Percentiles rank a stretch among this genome's conserved stretches.
Evolutionary conservation across 2,329 filamentous ascomycete species (phyloP).

Genomic region (Apiospora marii): DNA sequence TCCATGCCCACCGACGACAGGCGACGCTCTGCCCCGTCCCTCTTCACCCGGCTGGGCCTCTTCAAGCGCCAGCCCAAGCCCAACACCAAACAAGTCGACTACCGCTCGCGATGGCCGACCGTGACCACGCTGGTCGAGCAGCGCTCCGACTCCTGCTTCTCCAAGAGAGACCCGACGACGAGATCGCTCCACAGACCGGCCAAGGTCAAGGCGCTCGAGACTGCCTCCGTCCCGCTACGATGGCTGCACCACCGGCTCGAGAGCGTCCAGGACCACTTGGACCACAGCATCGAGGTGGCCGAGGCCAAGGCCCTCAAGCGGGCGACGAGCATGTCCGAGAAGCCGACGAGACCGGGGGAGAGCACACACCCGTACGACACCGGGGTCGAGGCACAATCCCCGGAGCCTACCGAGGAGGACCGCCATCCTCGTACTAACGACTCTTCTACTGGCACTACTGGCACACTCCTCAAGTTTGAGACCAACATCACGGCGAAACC

Average conservation of each 20-base stretch:
- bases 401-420: neutral
- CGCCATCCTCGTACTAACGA: neutral
- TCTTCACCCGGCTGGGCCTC: neutral
- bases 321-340: slow-evolving; percentile 26
- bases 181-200: neutral
- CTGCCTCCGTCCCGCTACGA: slow-evolving; percentile 31
- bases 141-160: slow-evolving; percentile 22
- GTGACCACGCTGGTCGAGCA: slow-evolving; percentile 26
- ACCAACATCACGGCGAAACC: neutral
- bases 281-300: slow-evolving; percentile 33
- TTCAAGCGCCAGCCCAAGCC: slow-evolving; percentile 5
- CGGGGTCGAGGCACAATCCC: slow-evolving; percentile 27
- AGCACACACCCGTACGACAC: slow-evolving; percentile 44
- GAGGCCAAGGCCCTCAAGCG: slow-evolving; percentile 31
- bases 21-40: neutral
- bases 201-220: slow-evolving; percentile 34
- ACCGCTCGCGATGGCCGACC: slow-evolving; percentile 28
- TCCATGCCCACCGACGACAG: neutral
- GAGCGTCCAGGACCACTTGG: slow-evolving; percentile 35
- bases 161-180: neutral
- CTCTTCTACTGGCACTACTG: neutral
- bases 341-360: slow-evolving; percentile 35
- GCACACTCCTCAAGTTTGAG: neutral
- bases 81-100: slow-evolving; percentile 21
- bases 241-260: slow-evolving; percentile 37